Evolutionary conservation across 2,329 filamentous ascomycete species (phyloP), one percentile per base, ranked within the genome.

Genomic region (Ceratocystis variospora): DNA sequence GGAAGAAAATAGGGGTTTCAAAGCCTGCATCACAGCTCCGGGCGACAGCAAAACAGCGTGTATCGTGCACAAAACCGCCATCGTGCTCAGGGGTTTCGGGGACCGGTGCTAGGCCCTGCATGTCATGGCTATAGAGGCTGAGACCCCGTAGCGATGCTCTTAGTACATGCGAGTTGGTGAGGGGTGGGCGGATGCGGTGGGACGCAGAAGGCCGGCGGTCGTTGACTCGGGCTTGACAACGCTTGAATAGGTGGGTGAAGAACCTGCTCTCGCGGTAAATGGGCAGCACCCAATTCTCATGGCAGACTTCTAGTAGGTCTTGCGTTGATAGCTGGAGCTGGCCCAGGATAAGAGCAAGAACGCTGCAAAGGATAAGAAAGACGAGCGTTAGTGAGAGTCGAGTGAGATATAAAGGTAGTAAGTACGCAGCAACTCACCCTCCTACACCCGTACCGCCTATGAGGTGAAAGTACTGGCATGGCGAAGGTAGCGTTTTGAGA

Each of bases 231-330:
- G 53, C 53, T 33, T 57, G 53, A 17, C 53, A 57, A 17, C 53
- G 22, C 28, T 33, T 57, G 19, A 57, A 57, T 28, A 57, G 19
- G 19, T 57, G 53, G 25, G 53, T 57, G 12, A 57, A 57, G 53
- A 57, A 57, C 53, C 31, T 57, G 53, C 53, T 33, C 53, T 57
- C 53, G 53, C 53, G 53, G 28, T 57, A 31, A 28, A 57, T 57
- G 53, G 53, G 53, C 28, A 57, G 53, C 10, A 33, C 17, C 53
- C 53, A 57, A 28, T 57, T 57, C 12, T 57, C 53, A 31, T 33
- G 28, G 53, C 53, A 57, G 22, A 57, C 53, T 15, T 57, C 53
- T 31, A 57, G 53, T 28, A 57, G 19, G 25, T 57, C 53, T 28
- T 57, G 53, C 4, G 53, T 57, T 25, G 53, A 57, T 25, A 57